Conservation (phyloP, 2,329 filamentous ascomycete genomes). For the Xylaria sp. region DNA sequence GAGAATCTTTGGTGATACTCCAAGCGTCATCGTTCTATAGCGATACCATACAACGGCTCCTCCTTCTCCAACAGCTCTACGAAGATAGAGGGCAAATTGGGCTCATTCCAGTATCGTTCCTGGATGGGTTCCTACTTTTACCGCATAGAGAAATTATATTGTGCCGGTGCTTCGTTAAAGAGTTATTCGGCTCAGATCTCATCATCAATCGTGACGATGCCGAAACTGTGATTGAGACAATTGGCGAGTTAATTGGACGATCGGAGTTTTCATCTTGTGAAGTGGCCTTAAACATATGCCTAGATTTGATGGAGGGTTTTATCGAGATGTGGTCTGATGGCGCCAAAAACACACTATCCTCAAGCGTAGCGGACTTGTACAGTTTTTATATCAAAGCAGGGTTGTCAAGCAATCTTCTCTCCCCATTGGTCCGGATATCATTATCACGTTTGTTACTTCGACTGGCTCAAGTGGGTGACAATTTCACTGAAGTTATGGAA, state of each 20-base stretch:
- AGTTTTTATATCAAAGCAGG: constrained; percentile 76
- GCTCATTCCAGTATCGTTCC: constrained; percentile 60
- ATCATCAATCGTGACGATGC: constrained; percentile 60
- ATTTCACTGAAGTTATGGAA: constrained; percentile 70
- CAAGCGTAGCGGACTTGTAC: constrained; percentile 79
- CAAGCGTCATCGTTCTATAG: constrained; percentile 59
- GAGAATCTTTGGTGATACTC: constrained; percentile 55
- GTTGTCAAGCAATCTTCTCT: constrained; percentile 75
- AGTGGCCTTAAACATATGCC: constrained; percentile 71
- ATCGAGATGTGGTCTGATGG: constrained; percentile 71
- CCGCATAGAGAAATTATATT: constrained; percentile 64
- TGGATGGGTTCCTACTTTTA: constrained; percentile 61
- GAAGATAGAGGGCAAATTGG: constrained; percentile 58
- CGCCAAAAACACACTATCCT: constrained; percentile 65
- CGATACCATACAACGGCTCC: constrained; percentile 59
- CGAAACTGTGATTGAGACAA: constrained; percentile 58
- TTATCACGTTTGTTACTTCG: constrained; percentile 76
- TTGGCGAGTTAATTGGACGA: constrained; percentile 63
- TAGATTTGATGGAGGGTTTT: constrained; percentile 74
- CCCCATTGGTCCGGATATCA: constrained; percentile 72
- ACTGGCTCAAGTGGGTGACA: constrained; percentile 72
- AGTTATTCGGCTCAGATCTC: constrained; percentile 65
- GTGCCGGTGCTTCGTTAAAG: constrained; percentile 60
- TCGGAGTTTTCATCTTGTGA: constrained; percentile 79
- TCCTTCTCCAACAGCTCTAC: constrained; percentile 57